phyloP scores from a whole-genome alignment of 164 flowering plant species.

The Kalanchoe fedtschenkoi region DNA sequence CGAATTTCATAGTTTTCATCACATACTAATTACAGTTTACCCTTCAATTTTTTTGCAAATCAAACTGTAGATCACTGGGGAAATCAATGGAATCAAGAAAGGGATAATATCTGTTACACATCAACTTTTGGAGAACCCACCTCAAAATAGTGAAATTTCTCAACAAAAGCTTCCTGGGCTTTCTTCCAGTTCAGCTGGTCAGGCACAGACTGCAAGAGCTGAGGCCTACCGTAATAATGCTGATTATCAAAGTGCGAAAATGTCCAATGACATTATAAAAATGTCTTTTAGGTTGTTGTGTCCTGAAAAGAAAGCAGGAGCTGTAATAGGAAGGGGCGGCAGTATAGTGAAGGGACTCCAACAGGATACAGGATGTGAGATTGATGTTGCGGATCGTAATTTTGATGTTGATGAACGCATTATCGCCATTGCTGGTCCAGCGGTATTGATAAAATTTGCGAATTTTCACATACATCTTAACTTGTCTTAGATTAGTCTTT shows the following conservation, averaged over 20 bases:
- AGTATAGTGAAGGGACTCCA: constrained; percentile 50
- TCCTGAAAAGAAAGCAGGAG: constrained; percentile 61
- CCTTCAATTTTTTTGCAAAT: background rate
- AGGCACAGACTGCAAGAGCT: constrained; percentile 27
- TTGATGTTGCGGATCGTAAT: constrained; percentile 54
- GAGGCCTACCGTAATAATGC: constrained; percentile 31
- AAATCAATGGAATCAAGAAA: constrained; percentile 49
- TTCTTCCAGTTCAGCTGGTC: constrained; percentile 29
- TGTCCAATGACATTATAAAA: constrained; percentile 32
- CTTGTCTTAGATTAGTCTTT: background rate
- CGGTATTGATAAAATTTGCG: constrained; percentile 34
- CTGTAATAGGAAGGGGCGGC: constrained; percentile 90
- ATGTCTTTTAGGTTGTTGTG: constrained; percentile 68
- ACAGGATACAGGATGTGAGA: constrained; percentile 87
- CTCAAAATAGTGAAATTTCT: constrained; percentile 38
- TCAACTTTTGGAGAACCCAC: constrained; percentile 55
- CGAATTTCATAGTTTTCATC: background rate
- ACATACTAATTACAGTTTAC: background rate
- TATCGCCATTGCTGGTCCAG: constrained; percentile 70
- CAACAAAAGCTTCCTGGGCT: constrained; percentile 30
- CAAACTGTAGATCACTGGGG: constrained; percentile 60
- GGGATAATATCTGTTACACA: constrained; percentile 64
- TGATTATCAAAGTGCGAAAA: constrained; percentile 22
- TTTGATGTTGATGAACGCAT: constrained; percentile 69
- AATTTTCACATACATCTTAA: background rate